Evolutionary conservation across 176 grass and related monocot genomes (phyloP), one percentile per base, ranked within the genome.

Genomic region (Juncus inflexus): DNA sequence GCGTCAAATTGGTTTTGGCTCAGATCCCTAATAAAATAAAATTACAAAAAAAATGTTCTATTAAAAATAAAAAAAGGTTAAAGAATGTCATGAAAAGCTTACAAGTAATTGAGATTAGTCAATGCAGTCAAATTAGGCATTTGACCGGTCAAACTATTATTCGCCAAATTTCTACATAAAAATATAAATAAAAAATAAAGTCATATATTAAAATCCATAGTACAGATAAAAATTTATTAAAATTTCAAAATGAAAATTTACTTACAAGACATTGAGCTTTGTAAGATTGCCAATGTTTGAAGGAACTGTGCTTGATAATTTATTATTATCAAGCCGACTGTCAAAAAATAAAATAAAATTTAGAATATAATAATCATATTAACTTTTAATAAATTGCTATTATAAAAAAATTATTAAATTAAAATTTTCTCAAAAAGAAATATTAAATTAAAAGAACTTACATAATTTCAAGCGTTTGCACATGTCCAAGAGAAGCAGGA

Each of bases 1-100:
- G 67, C 54, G 3, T 56, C 45, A 81, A 96, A 91, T 55, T 40
- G 67, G 43, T 96, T 96, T 38, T 96, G 83, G 64, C 92, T 96
- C 49, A 91, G 71, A 69, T 91, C 92, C 82, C 92, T 96, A 55
- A 67, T 37, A n/a, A 74, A 70, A 58, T 35, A 70, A 15, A 56
- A 56, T 4, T 56, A 49, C 58, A 38, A 8, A 57, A 5, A 61
- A 7, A 4, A 67, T 58, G 40, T 54, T 59, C 70, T 37, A 66
- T 63, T 50, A 82, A 68, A 55, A n/a, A 49, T 64, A 40, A 41
- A 11, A 2, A 57, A 12, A 66, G 41, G 42, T 15, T 73, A 57
- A 40, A 66, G 64, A 12, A 13, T 82, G 75, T 35, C n/a, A 75
- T 3, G n/a, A 42, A 50, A 12, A 63, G 72, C 91, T 96, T 86